Conservation (phyloP, 2,329 filamentous ascomycete genomes). For the Hymenotorrendiella dingleyae region DNA sequence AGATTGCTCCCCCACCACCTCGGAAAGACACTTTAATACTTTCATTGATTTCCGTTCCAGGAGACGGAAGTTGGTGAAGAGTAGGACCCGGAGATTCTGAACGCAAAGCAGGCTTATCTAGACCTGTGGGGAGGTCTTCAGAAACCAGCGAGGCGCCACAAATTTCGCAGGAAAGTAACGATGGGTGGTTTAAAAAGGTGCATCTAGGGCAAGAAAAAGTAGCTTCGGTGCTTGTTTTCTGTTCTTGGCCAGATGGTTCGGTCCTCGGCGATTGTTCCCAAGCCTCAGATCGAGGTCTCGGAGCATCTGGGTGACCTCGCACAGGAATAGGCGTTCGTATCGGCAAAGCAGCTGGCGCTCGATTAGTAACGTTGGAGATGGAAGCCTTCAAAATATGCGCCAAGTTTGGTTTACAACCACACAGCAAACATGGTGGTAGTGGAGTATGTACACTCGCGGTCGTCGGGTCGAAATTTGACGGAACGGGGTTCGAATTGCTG, state of each 20-base stretch:
- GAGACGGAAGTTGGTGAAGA: conserved; percentile 35
- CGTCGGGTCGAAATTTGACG: conserved; percentile 85
- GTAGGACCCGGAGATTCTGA: conserved; percentile 75
- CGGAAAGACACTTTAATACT: conserved; percentile 90
- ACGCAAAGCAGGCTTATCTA: conserved; percentile 41
- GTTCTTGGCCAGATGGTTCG: no score
- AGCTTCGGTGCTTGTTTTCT: conserved; percentile 31
- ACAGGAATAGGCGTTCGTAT: conserved; percentile 28
- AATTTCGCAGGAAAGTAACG: conserved; percentile 79
- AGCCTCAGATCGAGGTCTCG: conserved; percentile 21
- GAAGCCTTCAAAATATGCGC: conserved; percentile 80
- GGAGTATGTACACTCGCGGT: conserved; percentile 74
- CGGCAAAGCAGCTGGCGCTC: conserved; percentile 32
- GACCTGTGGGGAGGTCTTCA: conserved; percentile 37
- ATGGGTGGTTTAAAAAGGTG: conserved; percentile 91
- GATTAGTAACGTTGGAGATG: conserved; percentile 65
- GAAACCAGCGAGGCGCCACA: conserved; percentile 72
- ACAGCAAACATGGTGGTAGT: conserved; percentile 81
- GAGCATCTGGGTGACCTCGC: conserved; percentile 19
- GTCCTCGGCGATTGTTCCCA: conserved; percentile 12
- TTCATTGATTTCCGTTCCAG: conserved; percentile 54
- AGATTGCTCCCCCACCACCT: conserved; percentile 80
- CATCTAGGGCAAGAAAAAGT: conserved; percentile 73
- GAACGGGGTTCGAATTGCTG: conserved; percentile 87
- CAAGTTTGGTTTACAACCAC: conserved; percentile 86